Percentiles rank a stretch among this genome's conserved stretches.
phyloP scores from a whole-genome alignment of 78 protist species.

The slime mould (Dictyostelium discoideum) region DNA sequence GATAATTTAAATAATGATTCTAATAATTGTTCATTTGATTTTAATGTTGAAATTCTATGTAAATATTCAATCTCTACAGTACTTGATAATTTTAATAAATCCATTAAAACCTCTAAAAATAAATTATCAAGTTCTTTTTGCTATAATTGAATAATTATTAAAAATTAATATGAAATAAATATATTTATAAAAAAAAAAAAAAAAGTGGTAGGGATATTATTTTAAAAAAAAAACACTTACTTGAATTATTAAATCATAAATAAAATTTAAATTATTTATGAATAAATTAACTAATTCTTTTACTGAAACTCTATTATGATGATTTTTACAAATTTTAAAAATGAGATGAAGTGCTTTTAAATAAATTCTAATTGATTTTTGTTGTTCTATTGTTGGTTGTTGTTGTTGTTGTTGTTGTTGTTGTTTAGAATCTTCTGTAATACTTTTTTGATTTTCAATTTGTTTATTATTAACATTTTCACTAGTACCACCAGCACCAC shows the following conservation, averaged over 20 bases:
- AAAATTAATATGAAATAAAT: no score
- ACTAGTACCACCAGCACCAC: background rate
- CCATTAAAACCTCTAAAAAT: background rate
- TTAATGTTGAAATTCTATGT: background rate
- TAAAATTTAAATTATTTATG: background rate
- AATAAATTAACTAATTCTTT: background rate
- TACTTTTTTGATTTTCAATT: background rate
- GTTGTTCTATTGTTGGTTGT: background rate
- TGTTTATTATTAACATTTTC: background rate
- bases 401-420: background rate
- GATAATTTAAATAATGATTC: slow-evolving; percentile 32
- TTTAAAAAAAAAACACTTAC: background rate
- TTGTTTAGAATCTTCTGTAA: background rate
- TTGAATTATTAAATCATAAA: background rate
- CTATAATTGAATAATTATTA: background rate
- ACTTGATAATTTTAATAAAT: background rate
- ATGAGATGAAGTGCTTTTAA: slow-evolving; percentile 2
- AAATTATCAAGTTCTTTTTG: background rate
- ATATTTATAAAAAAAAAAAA: background rate
- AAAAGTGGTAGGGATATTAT: no score
- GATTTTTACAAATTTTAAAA: slow-evolving; percentile 10
- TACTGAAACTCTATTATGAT: background rate
- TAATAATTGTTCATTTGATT: background rate
- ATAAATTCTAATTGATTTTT: slow-evolving; percentile 14
- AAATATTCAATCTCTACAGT: background rate